Percentiles rank a stretch among this genome's conserved stretches.
These are phyloP conservation scores for Blastocladiella emersonii DNA, from an alignment of 371 early-diverging fungal species.

Conservation along the genomic window DNA sequence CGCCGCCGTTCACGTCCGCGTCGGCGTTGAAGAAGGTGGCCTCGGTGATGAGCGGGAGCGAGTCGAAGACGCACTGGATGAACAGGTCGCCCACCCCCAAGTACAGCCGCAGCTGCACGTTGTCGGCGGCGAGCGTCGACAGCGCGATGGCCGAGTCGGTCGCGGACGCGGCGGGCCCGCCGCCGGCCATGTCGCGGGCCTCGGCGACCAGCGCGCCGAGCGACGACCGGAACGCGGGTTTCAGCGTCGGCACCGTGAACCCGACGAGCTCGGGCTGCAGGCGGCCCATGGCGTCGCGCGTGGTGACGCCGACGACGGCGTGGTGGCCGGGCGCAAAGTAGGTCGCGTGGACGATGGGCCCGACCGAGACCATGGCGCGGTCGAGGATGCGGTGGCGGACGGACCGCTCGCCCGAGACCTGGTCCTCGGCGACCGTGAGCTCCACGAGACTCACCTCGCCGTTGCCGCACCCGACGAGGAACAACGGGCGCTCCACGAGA, in stretches of 20 bases:
- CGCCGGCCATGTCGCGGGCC: neutral
- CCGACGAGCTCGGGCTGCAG: neutral
- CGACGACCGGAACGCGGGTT: neutral
- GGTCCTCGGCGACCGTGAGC: neutral
- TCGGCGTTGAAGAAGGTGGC: neutral
- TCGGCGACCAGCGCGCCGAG: neutral
- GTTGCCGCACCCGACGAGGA: neutral
- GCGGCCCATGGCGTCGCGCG: neutral
- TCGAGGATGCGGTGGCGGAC: neutral
- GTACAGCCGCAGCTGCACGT: neutral
- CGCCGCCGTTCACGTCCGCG: neutral
- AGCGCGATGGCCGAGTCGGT: neutral
- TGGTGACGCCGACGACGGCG: neutral
- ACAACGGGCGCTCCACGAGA: neutral
- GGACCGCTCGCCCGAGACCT: no score
- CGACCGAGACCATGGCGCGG: neutral
- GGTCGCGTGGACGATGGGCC: neutral
- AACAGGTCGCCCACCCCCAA: neutral
- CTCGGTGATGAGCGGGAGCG: neutral
- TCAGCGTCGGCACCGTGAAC: neutral
- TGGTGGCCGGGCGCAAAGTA: neutral
- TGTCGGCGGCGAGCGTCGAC: neutral
- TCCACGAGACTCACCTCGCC: neutral
- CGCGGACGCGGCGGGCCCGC: neutral
- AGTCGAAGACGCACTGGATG: neutral